phyloP scores from a whole-genome alignment of 805 yeast species.

The Maudiozyma pseudohumilis region DNA sequence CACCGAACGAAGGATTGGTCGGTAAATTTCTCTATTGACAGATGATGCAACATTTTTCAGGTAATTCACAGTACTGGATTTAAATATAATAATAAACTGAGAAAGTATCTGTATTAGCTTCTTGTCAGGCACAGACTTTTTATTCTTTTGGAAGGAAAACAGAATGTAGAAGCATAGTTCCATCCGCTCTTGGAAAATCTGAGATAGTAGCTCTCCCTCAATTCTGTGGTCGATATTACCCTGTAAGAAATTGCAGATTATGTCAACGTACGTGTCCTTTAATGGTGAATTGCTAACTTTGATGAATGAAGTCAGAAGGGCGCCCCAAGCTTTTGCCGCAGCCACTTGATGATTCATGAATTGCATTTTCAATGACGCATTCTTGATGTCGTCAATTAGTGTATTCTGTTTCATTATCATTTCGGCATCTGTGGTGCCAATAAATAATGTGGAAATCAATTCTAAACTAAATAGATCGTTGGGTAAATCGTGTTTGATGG shows the following conservation, averaged over 20 bases:
- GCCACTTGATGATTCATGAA: conserved; percentile 55
- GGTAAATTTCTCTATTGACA: conserved; percentile 35
- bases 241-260: conserved; percentile 42
- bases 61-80: conserved; percentile 41
- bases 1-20: conserved; percentile 52
- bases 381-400: conserved; percentile 40
- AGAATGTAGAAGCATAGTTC: conserved; percentile 52
- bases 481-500: conserved; percentile 37
- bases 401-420: conserved; percentile 22
- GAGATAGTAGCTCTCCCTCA: conserved; percentile 36
- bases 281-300: conserved; percentile 31
- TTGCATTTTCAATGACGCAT: conserved; percentile 55
- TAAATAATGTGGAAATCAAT: conserved; percentile 53
- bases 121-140: conserved; percentile 16
- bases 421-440: conserved; percentile 36
- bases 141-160: conserved; percentile 20
- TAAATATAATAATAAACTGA: conserved; percentile 30
- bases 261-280: conserved; percentile 28
- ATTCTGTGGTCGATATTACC: conserved; percentile 41
- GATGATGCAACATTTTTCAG: conserved; percentile 32
- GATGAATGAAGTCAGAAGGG: conserved; percentile 58
- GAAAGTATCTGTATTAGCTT: conserved; percentile 18
- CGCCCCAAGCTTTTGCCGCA: conserved; percentile 70
- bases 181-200: conserved; percentile 50
- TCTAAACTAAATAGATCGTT: conserved; percentile 53